A percentile compares a stretch with the other conserved stretches of the same genome.
phyloP scores from a whole-genome alignment of 768 basidiomycete genomes.

The Hortiboletus flavorubellus region DNA sequence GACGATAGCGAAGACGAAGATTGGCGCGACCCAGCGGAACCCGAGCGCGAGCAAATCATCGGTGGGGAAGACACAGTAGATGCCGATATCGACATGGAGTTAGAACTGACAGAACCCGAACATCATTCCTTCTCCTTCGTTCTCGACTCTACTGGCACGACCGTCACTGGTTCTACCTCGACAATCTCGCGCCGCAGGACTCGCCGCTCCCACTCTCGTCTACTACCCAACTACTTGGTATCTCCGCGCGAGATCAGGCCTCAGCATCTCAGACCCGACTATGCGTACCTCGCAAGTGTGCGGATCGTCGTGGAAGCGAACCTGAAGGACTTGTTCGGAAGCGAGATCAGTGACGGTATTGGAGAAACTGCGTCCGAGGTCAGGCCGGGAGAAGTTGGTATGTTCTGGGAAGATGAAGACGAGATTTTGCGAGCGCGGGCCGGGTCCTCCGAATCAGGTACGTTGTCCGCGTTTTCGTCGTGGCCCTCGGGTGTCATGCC shows the following conservation, averaged over 20 bases:
- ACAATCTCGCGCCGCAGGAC: slow-evolving; percentile 13
- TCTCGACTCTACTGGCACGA: not conserved
- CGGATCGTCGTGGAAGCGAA: slow-evolving; percentile 52
- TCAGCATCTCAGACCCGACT: slow-evolving; percentile 44
- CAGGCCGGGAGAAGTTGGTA: slow-evolving; percentile 6
- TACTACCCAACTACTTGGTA: slow-evolving; percentile 9
- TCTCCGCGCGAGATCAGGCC: slow-evolving; percentile 21
- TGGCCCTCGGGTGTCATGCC: not conserved
- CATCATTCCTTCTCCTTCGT: slow-evolving; percentile 13
- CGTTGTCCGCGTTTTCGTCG: not conserved
- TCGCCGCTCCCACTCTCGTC: slow-evolving; percentile 18
- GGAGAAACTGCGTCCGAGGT: not conserved
- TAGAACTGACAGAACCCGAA: not conserved
- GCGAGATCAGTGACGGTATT: not conserved
- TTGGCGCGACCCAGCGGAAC: slow-evolving; percentile 15
- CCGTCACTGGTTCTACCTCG: not conserved
- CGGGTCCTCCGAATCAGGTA: slow-evolving; percentile 2
- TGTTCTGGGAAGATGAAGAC: slow-evolving; percentile 31
- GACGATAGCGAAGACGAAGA: slow-evolving; percentile 23
- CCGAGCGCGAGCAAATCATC: not conserved
- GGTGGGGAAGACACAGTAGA: not conserved
- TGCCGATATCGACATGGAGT: slow-evolving; percentile 1
- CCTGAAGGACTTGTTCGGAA: slow-evolving; percentile 37
- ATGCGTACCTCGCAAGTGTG: slow-evolving; percentile 48
- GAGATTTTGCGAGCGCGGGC: slow-evolving; percentile 6